phyloP scores from a whole-genome alignment of 305 asterid species.

The Fraxinus platypoda region DNA sequence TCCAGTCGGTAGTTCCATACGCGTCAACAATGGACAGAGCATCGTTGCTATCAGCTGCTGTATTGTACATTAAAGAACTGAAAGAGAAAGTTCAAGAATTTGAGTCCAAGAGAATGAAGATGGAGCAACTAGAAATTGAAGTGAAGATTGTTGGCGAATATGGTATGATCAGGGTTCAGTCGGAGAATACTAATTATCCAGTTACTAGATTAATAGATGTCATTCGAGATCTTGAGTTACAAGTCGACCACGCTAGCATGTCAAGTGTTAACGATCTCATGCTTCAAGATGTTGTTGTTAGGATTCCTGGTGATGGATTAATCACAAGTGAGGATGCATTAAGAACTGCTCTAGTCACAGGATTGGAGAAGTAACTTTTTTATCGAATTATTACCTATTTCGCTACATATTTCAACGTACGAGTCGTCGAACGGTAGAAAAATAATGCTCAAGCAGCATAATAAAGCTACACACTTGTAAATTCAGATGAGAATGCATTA shows the following conservation, averaged over 20 bases:
- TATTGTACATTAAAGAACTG: constrained; percentile 56
- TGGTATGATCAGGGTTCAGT: constrained; percentile 17
- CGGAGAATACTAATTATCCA: constrained; percentile 11
- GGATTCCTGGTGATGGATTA: constrained; percentile 3
- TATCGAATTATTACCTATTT: neutral
- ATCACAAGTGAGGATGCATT: neutral
- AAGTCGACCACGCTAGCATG: constrained; percentile 21
- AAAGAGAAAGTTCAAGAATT: constrained; percentile 38
- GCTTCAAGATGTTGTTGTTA: constrained; percentile 21
- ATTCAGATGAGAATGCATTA: neutral
- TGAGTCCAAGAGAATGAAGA: constrained; percentile 31
- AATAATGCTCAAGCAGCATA: neutral
- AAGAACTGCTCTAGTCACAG: neutral
- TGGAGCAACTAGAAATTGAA: constrained; percentile 35
- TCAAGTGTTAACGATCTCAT: constrained; percentile 17
- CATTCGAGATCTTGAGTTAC: constrained; percentile 13
- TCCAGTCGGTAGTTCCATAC: constrained; percentile 59
- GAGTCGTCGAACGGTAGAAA: neutral
- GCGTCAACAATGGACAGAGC: constrained; percentile 69
- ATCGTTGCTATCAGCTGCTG: constrained; percentile 59
- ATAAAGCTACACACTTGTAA: neutral
- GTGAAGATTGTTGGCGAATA: constrained; percentile 31
- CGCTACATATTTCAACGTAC: neutral
- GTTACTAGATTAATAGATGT: constrained; percentile 18
- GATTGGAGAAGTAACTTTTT: neutral